Evolutionary conservation across 441 rosid genomes (phyloP), one percentile per base, ranked within the genome.

Genomic region (Brassica hybrid): DNA sequence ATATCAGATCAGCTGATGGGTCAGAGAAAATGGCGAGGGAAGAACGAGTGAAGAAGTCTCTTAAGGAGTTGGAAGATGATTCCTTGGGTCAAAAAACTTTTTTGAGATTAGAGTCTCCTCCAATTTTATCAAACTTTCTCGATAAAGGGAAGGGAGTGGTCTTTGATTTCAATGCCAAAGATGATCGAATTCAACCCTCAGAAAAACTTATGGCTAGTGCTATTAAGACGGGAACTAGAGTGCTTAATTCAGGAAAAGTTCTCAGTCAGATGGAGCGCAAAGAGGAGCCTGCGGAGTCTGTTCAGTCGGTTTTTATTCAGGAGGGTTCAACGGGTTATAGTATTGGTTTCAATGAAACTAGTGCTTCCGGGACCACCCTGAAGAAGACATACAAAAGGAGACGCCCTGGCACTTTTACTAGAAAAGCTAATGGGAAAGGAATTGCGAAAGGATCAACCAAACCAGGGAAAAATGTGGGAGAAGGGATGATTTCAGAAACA

Each of bases 221-320:
- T 0, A 36, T 36, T 1, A 0, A 2, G 3, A 0, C 43, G 0
- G 43, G 11, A 0, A 36, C 0, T 0, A 36, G 11, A 8, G 3
- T 36, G 2, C 43, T 36, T 1, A 2, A 7, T 2, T 36, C 43
- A 0, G 43, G 43, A 1, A 36, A 36, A 2, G 2, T 8, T 7
- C 1, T 36, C 0, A 1, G 2, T 1, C 10, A 7, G 0, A 0
- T 3, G 2, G 0, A 0, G 2, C 0, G 0, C 0, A 1, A 1
- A 2, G 43, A 36, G 8, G 43, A 2, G 2, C 0, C 2, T 8
- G 11, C 11, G 2, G 43, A 38, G 1, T 38, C 45, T 0, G 3
- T 2, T 2, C 45, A 38, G 0, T 38, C 12, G 1, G 45, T 3
- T 38, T 38, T 38, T 12, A 1, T 8, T 38, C 45, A 38, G 1